Conservation (phyloP, 2,329 filamentous ascomycete species). For the Neofusicoccum sp. region DNA sequence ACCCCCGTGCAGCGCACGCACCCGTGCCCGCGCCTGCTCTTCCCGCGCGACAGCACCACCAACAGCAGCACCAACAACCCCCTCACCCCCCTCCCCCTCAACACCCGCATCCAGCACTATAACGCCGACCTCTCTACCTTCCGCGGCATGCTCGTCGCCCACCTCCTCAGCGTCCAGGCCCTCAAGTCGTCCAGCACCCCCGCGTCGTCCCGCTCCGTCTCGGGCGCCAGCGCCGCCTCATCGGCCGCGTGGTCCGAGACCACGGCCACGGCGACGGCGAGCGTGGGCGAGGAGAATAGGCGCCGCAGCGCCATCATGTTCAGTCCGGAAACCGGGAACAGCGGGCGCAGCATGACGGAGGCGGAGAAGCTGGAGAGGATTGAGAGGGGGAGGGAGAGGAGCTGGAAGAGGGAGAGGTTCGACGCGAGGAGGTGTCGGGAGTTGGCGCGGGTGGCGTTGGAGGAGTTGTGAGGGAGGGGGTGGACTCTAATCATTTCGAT, state of each 20-base stretch:
- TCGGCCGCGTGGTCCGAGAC: background rate
- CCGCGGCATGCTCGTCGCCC: constrained; percentile 31
- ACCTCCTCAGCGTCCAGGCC: constrained; percentile 31
- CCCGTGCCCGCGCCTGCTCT: constrained; percentile 6
- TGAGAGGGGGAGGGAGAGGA: constrained; percentile 4
- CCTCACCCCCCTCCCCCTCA: constrained; percentile 15
- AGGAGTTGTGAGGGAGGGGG: background rate
- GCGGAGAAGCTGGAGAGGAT: constrained; percentile 8
- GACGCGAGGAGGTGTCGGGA: constrained; percentile 16
- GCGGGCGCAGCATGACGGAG: constrained; percentile 13
- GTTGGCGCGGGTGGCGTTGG: constrained; percentile 14
- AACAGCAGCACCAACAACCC: constrained; percentile 21
- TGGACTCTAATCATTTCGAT: too few relatives aligned
- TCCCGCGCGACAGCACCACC: constrained; percentile 13
- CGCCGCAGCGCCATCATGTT: constrained; percentile 4
- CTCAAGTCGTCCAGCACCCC: constrained; percentile 27
- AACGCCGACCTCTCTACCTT: constrained; percentile 33
- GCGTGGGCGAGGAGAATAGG: background rate
- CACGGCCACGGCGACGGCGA: background rate
- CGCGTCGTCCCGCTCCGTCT: background rate
- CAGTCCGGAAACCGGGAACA: background rate
- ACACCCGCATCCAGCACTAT: constrained; percentile 25
- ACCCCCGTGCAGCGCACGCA: constrained; percentile 1
- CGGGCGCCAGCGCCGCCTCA: background rate
- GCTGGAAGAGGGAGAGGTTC: constrained; percentile 21